A percentile compares a stretch with the other conserved stretches of the same genome.
Conservation (phyloP, 2,329 filamentous ascomycete species). For the Colletotrichum gloeosporioides region DNA sequence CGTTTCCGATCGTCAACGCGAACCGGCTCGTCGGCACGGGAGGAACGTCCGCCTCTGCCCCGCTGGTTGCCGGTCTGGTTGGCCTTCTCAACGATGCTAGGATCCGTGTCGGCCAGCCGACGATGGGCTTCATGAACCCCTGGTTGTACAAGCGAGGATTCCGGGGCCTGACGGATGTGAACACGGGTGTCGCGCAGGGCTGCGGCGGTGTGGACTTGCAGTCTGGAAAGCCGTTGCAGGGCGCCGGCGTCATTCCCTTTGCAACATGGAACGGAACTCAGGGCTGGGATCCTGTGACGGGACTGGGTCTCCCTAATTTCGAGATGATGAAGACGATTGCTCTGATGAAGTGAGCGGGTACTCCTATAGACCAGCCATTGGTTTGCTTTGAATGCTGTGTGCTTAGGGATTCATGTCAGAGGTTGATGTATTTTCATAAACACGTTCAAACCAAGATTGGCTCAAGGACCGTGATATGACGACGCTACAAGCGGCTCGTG, state of each 20-base stretch:
- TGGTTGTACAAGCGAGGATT: slow-evolving; percentile 55
- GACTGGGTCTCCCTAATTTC: slow-evolving; percentile 52
- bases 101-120: slow-evolving; percentile 55
- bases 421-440: not conserved
- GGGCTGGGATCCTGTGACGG: slow-evolving; percentile 45
- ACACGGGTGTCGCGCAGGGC: slow-evolving; percentile 24
- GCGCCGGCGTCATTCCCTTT: slow-evolving; percentile 30
- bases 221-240: slow-evolving; percentile 24
- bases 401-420: not conserved
- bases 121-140: slow-evolving; percentile 66
- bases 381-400: not conserved
- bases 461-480: not conserved
- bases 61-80: slow-evolving; percentile 67
- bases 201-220: slow-evolving; percentile 29
- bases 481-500: not conserved
- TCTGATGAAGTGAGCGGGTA: slow-evolving; percentile 1
- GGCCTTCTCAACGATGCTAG: slow-evolving; percentile 69
- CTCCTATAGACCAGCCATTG: slow-evolving; percentile 2
- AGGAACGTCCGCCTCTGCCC: slow-evolving; percentile 60
- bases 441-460: not conserved
- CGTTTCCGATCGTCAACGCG: slow-evolving; percentile 30
- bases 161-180: slow-evolving; percentile 40
- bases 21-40: slow-evolving; percentile 18
- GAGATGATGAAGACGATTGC: slow-evolving; percentile 25
- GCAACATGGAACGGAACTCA: slow-evolving; percentile 37